Percentiles rank a stretch among this genome's conserved stretches.
Conservation (phyloP, 176 grass and related monocot genomes). For the Miscanthus lutarioriparius region DNA sequence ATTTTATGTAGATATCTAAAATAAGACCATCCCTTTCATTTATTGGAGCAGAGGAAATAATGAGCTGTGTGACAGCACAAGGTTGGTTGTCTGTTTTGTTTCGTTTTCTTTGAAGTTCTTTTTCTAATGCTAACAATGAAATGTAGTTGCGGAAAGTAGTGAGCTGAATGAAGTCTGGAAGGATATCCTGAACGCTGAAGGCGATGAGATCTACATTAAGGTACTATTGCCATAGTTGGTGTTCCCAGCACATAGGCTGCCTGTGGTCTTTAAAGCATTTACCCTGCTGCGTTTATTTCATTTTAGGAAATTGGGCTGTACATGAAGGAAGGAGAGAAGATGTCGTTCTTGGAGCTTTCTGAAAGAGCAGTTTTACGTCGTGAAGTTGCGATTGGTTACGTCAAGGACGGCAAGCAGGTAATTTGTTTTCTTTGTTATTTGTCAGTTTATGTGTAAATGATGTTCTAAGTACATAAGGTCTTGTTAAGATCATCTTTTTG, state of each 20-base stretch:
- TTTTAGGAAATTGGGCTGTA: slow-evolving; percentile 86
- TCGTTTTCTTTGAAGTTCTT: slow-evolving; percentile 21
- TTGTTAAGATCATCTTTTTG: neutral
- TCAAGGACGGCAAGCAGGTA: slow-evolving; percentile 84
- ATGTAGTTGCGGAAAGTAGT: slow-evolving; percentile 78
- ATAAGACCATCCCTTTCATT: slow-evolving; percentile 90
- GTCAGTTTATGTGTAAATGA: slow-evolving; percentile 7
- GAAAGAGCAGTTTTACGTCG: slow-evolving; percentile 88
- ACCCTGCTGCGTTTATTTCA: slow-evolving; percentile 26
- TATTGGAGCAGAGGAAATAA: slow-evolving; percentile 94
- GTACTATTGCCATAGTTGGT: slow-evolving; percentile 39
- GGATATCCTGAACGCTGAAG: slow-evolving; percentile 91
- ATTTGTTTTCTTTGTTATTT: slow-evolving; percentile 21
- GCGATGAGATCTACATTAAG: slow-evolving; percentile 99
- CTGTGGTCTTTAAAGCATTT: slow-evolving; percentile 13
- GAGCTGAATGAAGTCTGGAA: slow-evolving; percentile 97
- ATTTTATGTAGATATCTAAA: slow-evolving; percentile 83
- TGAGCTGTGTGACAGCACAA: slow-evolving; percentile 96
- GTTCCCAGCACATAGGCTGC: slow-evolving; percentile 26
- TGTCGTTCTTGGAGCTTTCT: slow-evolving; percentile 83
- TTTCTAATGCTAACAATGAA: slow-evolving; percentile 38
- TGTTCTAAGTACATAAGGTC: slow-evolving; percentile 9
- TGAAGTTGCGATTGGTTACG: slow-evolving; percentile 95
- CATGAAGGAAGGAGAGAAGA: slow-evolving; percentile 80
- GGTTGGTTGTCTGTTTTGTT: slow-evolving; percentile 45